A percentile compares a stretch with the other conserved stretches of the same genome.
phyloP scores from a whole-genome alignment of 2,329 filamentous ascomycete genomes.

The Penicillium corylophilum region DNA sequence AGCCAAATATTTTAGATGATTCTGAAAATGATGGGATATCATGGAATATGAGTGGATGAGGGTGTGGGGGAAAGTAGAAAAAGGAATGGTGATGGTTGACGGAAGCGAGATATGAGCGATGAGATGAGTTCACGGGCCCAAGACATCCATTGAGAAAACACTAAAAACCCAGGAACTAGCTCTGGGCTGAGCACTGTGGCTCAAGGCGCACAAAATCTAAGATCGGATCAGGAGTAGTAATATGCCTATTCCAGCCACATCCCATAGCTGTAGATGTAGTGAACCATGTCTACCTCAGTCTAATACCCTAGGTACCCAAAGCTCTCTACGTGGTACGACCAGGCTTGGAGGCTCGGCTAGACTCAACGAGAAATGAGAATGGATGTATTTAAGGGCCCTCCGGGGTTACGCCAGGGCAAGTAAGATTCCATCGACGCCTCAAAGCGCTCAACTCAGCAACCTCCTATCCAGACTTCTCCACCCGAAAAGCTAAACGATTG shows the following conservation, averaged over 20 bases:
- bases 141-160: no score
- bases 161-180: no score
- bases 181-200: not conserved
- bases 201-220: not conserved
- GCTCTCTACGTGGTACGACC: not conserved
- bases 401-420: no score
- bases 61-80: not conserved
- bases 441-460: not conserved
- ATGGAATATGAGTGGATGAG: not conserved
- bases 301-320: not conserved
- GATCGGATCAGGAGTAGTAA: not conserved
- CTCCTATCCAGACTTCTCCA: not conserved
- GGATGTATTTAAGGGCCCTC: no score
- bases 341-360: not conserved
- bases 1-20: no score
- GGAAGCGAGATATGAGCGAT: not conserved
- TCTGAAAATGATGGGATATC: not conserved
- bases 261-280: not conserved
- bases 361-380: no score
- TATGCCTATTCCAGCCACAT: not conserved
- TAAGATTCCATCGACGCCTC: no score
- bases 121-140: not conserved
- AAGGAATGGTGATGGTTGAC: not conserved
- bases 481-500: not conserved
- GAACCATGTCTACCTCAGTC: not conserved